A percentile compares a stretch with the other conserved stretches of the same genome.
These are phyloP conservation scores for Moniliella sp. DNA, from an alignment of 1,284 basidiomycete species.

Conservation along the genomic window DNA sequence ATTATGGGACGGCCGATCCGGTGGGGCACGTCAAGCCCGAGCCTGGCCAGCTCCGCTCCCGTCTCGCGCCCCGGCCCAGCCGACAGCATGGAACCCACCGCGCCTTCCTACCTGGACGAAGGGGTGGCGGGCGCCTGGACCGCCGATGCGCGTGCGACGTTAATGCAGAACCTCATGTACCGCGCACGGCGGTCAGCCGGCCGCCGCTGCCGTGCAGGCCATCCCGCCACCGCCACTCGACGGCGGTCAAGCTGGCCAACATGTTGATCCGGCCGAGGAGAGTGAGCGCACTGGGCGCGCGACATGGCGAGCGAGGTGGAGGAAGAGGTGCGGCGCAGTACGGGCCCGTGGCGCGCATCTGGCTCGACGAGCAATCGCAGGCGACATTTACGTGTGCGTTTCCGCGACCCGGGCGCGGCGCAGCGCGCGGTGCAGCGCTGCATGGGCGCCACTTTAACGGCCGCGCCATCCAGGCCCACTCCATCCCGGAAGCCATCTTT, in stretches of 20 bases:
- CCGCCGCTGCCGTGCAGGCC: constrained; percentile 33
- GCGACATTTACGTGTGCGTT: constrained; percentile 93
- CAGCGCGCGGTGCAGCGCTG: constrained; percentile 61
- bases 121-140: too few species aligned
- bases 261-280: constrained; percentile 93
- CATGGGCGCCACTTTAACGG: constrained; percentile 48
- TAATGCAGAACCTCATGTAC: constrained; percentile 30
- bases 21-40: neutral
- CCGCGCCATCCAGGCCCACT: constrained; percentile 21
- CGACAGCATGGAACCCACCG: too few species aligned
- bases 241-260: constrained; percentile 65
- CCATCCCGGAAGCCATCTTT: constrained; percentile 16
- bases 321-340: constrained; percentile 74
- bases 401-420: constrained; percentile 54
- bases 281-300: constrained; percentile 86
- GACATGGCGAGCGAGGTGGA: constrained; percentile 90
- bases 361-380: constrained; percentile 73
- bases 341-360: constrained; percentile 63
- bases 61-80: neutral
- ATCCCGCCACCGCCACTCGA: constrained; percentile 51
- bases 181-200: neutral
- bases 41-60: neutral
- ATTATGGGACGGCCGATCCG: constrained; percentile 60
- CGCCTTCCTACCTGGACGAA: too few species aligned
- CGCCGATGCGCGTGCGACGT: constrained; percentile 16